These are phyloP conservation scores for Sporothrix sp. DNA, from an alignment of 2,329 filamentous ascomycete species.

Conservation along the genomic window DNA sequence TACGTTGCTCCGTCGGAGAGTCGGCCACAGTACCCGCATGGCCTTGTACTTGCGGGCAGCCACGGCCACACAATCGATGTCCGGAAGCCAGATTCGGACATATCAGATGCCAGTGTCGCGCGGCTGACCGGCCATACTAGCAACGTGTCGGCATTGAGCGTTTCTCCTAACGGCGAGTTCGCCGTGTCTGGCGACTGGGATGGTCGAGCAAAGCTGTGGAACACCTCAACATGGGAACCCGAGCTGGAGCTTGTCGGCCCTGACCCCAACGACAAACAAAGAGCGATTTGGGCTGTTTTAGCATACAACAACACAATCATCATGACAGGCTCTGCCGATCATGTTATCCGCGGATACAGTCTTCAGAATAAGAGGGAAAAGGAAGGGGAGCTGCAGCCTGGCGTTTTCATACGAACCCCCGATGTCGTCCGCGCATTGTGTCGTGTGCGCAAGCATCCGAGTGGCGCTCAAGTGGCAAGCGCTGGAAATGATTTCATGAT, in stretches of 20 bases:
- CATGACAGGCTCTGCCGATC: slow-evolving; percentile 87
- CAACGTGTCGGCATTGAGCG: slow-evolving; percentile 82
- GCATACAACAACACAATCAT: slow-evolving; percentile 71
- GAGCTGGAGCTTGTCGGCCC: slow-evolving; percentile 57
- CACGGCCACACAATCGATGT: slow-evolving; percentile 92
- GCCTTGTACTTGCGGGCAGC: slow-evolving; percentile 77
- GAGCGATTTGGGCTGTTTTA: slow-evolving; percentile 81
- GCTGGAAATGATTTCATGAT: slow-evolving; percentile 89
- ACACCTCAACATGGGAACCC: slow-evolving; percentile 73
- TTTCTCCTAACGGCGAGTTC: slow-evolving; percentile 59
- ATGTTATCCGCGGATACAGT: slow-evolving; percentile 76
- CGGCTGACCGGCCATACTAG: slow-evolving; percentile 76
- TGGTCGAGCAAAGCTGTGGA: slow-evolving; percentile 77
- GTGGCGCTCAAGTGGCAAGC: slow-evolving; percentile 85
- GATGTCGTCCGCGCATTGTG: slow-evolving; percentile 86
- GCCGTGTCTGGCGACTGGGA: slow-evolving; percentile 95
- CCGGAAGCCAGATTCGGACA: slow-evolving; percentile 55
- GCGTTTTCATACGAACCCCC: slow-evolving; percentile 51
- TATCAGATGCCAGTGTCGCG: slow-evolving; percentile 71
- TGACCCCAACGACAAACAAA: slow-evolving; percentile 24
- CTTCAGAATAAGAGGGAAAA: slow-evolving; percentile 44
- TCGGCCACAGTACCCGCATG: slow-evolving; percentile 54
- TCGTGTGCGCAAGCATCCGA: slow-evolving; percentile 63
- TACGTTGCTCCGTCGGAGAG: slow-evolving; percentile 56
- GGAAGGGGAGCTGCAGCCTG: slow-evolving; percentile 41